Evolutionary conservation across 106 monocot genomes (phyloP).

Genomic region (Dactylorhiza incarnata): DNA sequence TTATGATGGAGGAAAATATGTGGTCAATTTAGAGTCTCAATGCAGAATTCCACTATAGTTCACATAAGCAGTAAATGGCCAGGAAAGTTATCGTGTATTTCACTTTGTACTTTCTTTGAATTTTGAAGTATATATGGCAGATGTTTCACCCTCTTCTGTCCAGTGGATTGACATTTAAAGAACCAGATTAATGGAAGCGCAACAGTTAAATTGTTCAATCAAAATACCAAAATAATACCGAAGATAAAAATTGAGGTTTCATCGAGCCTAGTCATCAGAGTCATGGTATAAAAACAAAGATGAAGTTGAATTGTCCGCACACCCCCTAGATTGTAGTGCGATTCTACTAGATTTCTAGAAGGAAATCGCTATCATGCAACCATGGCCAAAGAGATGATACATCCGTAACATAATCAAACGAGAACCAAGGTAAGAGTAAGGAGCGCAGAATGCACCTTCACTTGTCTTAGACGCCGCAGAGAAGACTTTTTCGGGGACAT

Average conservation of each 20-base stretch:
- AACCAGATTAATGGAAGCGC: neutral
- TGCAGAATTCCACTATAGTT: neutral
- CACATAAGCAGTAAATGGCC: neutral
- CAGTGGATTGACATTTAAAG: too few species aligned
- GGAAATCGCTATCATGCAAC: neutral
- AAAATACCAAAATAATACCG: neutral
- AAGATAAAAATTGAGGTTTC: neutral
- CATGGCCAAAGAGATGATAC: neutral
- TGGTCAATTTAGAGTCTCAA: neutral
- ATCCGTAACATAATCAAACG: neutral
- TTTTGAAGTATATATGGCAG: too few species aligned
- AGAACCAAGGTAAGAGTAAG: neutral
- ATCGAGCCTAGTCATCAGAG: neutral
- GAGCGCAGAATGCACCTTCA: slow-evolving; percentile 27
- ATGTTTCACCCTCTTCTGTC: too few species aligned
- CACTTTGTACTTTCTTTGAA: neutral
- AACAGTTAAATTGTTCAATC: neutral
- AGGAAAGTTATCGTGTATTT: neutral
- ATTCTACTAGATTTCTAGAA: neutral
- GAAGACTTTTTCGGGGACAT: slow-evolving; percentile 55
- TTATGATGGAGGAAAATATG: neutral
- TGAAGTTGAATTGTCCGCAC: neutral
- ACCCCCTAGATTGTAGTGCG: neutral
- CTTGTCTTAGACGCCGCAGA: slow-evolving; percentile 20
- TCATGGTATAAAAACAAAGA: neutral